These are phyloP conservation scores for baker's yeast (Saccharomyces cerevisiae) DNA, from an alignment of 805 yeast species.

Conservation along the genomic window DNA sequence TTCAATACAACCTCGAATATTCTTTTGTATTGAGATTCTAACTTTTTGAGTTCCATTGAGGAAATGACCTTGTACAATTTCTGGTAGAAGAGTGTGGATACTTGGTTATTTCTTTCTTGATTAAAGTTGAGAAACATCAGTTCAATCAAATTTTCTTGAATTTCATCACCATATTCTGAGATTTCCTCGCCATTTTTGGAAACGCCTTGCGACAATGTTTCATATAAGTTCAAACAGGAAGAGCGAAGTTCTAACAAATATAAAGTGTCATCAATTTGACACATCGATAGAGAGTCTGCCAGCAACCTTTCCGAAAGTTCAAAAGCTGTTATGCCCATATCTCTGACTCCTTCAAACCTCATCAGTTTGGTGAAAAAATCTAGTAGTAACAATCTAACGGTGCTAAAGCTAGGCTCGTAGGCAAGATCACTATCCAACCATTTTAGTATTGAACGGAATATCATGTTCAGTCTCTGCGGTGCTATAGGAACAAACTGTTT, in stretches of 20 bases:
- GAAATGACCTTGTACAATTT: constrained; percentile 29
- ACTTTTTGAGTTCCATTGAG: constrained; percentile 25
- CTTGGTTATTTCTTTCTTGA: constrained; percentile 22
- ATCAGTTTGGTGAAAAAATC: constrained; percentile 33
- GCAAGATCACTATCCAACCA: constrained; percentile 61
- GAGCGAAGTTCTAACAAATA: constrained; percentile 37
- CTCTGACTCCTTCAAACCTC: constrained; percentile 31
- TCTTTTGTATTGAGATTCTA: constrained; percentile 29
- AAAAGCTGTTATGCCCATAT: constrained; percentile 33
- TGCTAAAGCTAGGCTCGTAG: constrained; percentile 46
- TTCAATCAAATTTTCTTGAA: constrained; percentile 39
- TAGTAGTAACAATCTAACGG: constrained; percentile 44
- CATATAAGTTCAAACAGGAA: constrained; percentile 38
- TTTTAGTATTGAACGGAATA: constrained; percentile 41
- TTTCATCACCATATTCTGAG: constrained; percentile 30
- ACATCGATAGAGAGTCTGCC: constrained; percentile 25
- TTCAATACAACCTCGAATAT: constrained; percentile 31
- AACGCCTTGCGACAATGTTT: constrained; percentile 19
- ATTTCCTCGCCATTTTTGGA: constrained; percentile 28
- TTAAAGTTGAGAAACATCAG: constrained; percentile 30
- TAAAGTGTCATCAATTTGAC: constrained; percentile 31
- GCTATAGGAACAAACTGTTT: constrained; percentile 42
- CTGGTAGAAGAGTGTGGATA: constrained; percentile 31
- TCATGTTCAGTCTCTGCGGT: constrained; percentile 56
- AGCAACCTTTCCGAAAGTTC: constrained; percentile 40